A percentile compares a stretch with the other conserved stretches of the same genome.
Conservation (phyloP, 441 rosid genomes). For the Erodium moschatum region DNA sequence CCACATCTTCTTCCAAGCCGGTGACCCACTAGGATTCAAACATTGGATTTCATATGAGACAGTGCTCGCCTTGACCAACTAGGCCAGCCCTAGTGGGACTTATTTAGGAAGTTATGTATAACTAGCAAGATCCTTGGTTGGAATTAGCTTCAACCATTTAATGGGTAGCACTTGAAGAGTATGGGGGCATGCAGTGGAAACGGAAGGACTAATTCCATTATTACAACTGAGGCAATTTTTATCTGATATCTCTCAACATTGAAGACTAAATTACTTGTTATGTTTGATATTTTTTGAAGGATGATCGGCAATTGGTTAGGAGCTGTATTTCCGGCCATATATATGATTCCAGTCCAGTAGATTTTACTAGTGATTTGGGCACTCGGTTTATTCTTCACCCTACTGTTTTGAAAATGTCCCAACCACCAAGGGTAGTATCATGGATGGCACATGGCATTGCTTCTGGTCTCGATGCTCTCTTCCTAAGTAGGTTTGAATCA, state of each 20-base stretch:
- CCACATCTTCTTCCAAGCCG: too few species aligned
- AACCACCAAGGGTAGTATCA: slow-evolving; percentile 55
- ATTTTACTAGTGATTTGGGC: slow-evolving; percentile 82
- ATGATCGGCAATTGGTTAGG: slow-evolving; percentile 52
- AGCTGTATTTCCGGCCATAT: slow-evolving; percentile 70
- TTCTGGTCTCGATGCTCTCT: slow-evolving; percentile 68
- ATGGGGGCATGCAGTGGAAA: background rate
- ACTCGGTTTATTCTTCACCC: slow-evolving; percentile 63
- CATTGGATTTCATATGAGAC: too few species aligned
- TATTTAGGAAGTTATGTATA: too few species aligned
- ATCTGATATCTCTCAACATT: background rate
- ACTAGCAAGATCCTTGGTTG: too few species aligned
- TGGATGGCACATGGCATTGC: slow-evolving; percentile 69
- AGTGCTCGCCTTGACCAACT: too few species aligned
- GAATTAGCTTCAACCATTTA: too few species aligned
- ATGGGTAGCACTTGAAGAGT: too few species aligned
- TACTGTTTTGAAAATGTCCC: slow-evolving; percentile 50
- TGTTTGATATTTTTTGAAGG: slow-evolving; percentile 32
- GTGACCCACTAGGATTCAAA: too few species aligned
- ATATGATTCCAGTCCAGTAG: slow-evolving; percentile 76
- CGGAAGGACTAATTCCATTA: background rate
- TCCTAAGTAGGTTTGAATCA: slow-evolving; percentile 74
- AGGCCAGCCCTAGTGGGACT: too few species aligned
- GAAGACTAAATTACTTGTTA: too few species aligned
- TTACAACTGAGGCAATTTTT: background rate